phyloP scores from a whole-genome alignment of 768 basidiomycete genomes.

The Psilocybe cyanescens region DNA sequence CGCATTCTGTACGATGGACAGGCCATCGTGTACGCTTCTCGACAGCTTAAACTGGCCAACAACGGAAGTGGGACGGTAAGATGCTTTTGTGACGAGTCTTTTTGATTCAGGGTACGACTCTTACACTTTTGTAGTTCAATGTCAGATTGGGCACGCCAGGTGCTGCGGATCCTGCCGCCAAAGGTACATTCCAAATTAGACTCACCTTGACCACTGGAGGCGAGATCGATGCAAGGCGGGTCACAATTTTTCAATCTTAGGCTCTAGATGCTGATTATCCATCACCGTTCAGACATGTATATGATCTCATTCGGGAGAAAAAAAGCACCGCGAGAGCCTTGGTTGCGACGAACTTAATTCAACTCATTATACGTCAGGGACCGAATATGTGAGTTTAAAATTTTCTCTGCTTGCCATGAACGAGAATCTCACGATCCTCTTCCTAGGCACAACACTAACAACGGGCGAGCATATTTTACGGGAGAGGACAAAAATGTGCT shows the following conservation, averaged over 20 bases:
- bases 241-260: slow-evolving; percentile 11
- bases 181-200: slow-evolving; percentile 33
- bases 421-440: neutral
- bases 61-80: slow-evolving; percentile 22
- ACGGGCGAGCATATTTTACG: slow-evolving; percentile 47
- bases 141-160: slow-evolving; percentile 7
- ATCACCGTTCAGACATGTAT: slow-evolving; percentile 26
- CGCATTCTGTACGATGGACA: slow-evolving; percentile 51
- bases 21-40: slow-evolving; percentile 43
- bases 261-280: neutral
- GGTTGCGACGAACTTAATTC: slow-evolving; percentile 48
- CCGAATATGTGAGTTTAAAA: slow-evolving; percentile 42
- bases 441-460: slow-evolving; percentile 47
- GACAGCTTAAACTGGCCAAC: neutral
- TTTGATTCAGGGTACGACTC: neutral
- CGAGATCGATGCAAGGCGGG: slow-evolving; percentile 41
- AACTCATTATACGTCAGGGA: slow-evolving; percentile 51
- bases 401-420: no score
- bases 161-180: slow-evolving; percentile 11
- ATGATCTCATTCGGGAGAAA: slow-evolving; percentile 22
- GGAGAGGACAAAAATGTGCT: slow-evolving; percentile 2
- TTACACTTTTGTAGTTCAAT: neutral
- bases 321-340: slow-evolving; percentile 26
- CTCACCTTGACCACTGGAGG: slow-evolving; percentile 43
- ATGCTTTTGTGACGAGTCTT: slow-evolving; percentile 19